Conservation (phyloP, 495 filamentous ascomycete species). For the Aspergillus egyptiacus region DNA sequence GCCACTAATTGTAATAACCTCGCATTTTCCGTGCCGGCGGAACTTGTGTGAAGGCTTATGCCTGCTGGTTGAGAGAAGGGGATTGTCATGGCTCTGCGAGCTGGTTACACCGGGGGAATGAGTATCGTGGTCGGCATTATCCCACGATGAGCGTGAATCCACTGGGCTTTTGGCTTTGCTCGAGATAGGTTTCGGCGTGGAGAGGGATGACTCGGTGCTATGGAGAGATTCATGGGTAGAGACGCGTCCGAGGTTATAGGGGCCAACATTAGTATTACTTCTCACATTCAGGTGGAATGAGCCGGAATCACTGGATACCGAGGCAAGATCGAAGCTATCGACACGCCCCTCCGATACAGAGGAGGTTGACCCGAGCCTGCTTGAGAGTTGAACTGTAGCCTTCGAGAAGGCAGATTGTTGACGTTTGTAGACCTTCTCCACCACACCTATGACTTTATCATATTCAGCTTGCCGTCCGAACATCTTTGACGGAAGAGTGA, state of each 20-base stretch:
- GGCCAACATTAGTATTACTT: slow-evolving; percentile 32
- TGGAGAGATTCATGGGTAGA: slow-evolving; percentile 34
- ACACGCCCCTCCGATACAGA: slow-evolving; percentile 50
- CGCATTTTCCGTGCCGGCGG: slow-evolving; percentile 62
- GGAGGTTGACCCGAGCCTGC: slow-evolving; percentile 50
- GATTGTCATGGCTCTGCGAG: slow-evolving; percentile 29
- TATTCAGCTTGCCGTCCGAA: slow-evolving; percentile 71
- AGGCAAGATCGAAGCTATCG: slow-evolving; percentile 47
- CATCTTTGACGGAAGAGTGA: slow-evolving; percentile 72
- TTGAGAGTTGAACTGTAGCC: slow-evolving; percentile 34
- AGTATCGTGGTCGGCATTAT: slow-evolving; percentile 34
- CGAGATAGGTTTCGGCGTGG: slow-evolving; percentile 24
- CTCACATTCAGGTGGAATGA: slow-evolving; percentile 44
- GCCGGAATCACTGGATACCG: slow-evolving; percentile 48
- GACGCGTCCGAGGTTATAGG: slow-evolving; percentile 26
- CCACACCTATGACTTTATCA: slow-evolving; percentile 59
- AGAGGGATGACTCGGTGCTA: slow-evolving; percentile 32
- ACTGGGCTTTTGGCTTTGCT: slow-evolving; percentile 33
- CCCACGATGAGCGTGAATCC: slow-evolving; percentile 34
- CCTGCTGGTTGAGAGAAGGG: slow-evolving; percentile 29
- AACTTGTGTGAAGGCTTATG: slow-evolving; percentile 48
- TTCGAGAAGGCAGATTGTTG: slow-evolving; percentile 47
- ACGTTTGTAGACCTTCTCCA: slow-evolving; percentile 62
- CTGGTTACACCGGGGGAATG: slow-evolving; percentile 24
- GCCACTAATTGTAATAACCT: slow-evolving; percentile 73